These are phyloP conservation scores for Punica granatum DNA, from an alignment of 345 rosid species.

Conservation along the genomic window DNA sequence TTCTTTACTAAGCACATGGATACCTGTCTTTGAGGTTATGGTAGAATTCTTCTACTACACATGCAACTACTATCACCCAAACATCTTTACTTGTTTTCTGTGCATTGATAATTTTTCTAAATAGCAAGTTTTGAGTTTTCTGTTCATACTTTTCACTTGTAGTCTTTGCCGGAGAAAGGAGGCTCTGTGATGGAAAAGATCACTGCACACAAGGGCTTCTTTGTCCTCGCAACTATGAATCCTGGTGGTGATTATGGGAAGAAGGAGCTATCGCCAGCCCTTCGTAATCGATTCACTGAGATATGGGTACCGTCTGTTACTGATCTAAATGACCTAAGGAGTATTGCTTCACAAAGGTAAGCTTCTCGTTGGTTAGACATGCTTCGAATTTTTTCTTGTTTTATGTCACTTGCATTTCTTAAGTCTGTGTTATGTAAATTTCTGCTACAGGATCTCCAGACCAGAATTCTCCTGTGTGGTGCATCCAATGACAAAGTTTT, in stretches of 20 bases:
- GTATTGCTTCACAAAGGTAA: slow-evolving; percentile 63
- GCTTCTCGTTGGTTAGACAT: slow-evolving; percentile 3
- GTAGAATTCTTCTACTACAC: neutral
- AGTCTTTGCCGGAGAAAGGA: slow-evolving; percentile 97
- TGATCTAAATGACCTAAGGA: slow-evolving; percentile 59
- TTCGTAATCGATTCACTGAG: slow-evolving; percentile 94
- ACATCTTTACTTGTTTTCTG: neutral
- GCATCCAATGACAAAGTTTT: slow-evolving; percentile 63
- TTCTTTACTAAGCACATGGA: neutral
- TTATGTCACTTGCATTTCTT: neutral
- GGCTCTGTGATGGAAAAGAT: slow-evolving; percentile 65
- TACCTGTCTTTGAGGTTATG: neutral
- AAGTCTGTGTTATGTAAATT: neutral
- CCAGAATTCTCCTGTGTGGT: slow-evolving; percentile 35
- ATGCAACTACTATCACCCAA: neutral
- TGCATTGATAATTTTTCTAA: neutral
- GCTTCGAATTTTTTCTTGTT: neutral
- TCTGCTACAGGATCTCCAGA: slow-evolving; percentile 34
- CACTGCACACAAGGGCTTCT: slow-evolving; percentile 61
- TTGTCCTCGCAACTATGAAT: slow-evolving; percentile 93
- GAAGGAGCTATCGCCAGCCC: slow-evolving; percentile 96
- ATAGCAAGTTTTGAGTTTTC: neutral
- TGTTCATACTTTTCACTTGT: slow-evolving; percentile 15
- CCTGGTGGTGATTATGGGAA: slow-evolving; percentile 99
- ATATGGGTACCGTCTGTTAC: slow-evolving; percentile 89